Evolutionary conservation across 2,329 filamentous ascomycete genomes (phyloP).

Genomic region (Amesomyces nigricolor): DNA sequence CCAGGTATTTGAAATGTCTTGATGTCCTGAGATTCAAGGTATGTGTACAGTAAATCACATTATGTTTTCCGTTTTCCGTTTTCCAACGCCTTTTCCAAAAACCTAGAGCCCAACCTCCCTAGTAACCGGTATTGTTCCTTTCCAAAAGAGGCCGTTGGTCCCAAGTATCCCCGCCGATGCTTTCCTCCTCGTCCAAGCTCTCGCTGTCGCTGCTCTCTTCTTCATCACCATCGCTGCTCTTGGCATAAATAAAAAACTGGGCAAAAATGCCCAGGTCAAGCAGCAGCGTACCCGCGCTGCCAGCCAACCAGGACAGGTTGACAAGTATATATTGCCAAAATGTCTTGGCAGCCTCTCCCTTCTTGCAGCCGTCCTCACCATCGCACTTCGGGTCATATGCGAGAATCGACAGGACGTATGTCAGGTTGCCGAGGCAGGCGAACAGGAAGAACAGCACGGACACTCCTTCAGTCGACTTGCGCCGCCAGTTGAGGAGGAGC

Average conservation of each 20-base stretch:
- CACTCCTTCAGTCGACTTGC: conserved; percentile 89
- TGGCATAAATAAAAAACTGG: conserved; percentile 83
- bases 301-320: conserved; percentile 85
- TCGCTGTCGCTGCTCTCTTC: conserved; percentile 20
- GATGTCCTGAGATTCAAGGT: no score
- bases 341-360: conserved; percentile 58
- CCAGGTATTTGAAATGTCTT: no score
- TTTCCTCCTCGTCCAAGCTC: conserved; percentile 4
- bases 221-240: conserved; percentile 35
- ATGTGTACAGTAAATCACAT: no score
- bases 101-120: background rate
- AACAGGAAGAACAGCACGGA: conserved; percentile 95
- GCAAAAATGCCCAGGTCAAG: conserved; percentile 82
- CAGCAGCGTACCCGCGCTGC: conserved; percentile 80
- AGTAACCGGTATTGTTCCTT: conserved; percentile 28
- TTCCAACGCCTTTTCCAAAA: background rate
- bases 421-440: conserved; percentile 90
- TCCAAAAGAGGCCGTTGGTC: conserved; percentile 38
- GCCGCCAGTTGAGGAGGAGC: conserved; percentile 82
- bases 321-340: conserved; percentile 83
- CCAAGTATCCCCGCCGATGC: conserved; percentile 31
- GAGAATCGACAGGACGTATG: conserved; percentile 86
- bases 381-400: conserved; percentile 75
- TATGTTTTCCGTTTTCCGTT: background rate
- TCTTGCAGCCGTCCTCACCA: conserved; percentile 46